Base-by-base conservation (phyloP, 2,329 filamentous ascomycete genomes). In the Trichoderma koningii region DNA sequence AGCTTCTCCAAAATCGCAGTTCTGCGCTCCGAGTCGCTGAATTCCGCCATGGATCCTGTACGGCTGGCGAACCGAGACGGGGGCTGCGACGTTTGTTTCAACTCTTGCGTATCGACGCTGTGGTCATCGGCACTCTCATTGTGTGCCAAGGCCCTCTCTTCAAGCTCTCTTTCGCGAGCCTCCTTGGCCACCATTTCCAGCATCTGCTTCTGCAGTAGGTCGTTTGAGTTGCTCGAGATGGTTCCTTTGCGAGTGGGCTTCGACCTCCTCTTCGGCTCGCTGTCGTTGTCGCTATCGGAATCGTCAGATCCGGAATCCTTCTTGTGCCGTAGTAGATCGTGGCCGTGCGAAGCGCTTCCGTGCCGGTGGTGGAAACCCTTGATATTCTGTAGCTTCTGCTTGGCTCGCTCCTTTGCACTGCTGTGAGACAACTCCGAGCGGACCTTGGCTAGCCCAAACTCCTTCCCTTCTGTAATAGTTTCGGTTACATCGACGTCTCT, bases 191-290 rank as follows among this genome's bases (percentile, higher is more conserved):
- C 80, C 77, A 87, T 83, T 65, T 87, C 84, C 65, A 82, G 76
- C 84, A 88, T 87, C 70, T 87, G 85, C 71, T 84, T 86, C 67
- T 86, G 83, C 14, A 88, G 74, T 14, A 87, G 76, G 64, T 86
- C 82, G 66, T 81, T 82, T 26, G 74, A 67, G 51, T 76, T 80
- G 68, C 80, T 83, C 53, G 80, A 81, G 63, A 82, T 78, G 1
- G 83, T 86, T 12, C 78, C 80, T 17, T 74, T 78, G 44, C 81
- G 80, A 23, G 70, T 74, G 57, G 45, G 66, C 14, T 66, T 66
- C 38, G 77, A 75, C 68, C 73, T 75, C 55, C 73, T 77, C 28
- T 76, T 61, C 26, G 71, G 69, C n/a, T 63, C 76, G 65, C 72
- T 73, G 52, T 83, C 82, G 64, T 77, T 80, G 48, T 87, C 85